Conservation (phyloP, 257 asterid genomes). For the Primulina eburnea region DNA sequence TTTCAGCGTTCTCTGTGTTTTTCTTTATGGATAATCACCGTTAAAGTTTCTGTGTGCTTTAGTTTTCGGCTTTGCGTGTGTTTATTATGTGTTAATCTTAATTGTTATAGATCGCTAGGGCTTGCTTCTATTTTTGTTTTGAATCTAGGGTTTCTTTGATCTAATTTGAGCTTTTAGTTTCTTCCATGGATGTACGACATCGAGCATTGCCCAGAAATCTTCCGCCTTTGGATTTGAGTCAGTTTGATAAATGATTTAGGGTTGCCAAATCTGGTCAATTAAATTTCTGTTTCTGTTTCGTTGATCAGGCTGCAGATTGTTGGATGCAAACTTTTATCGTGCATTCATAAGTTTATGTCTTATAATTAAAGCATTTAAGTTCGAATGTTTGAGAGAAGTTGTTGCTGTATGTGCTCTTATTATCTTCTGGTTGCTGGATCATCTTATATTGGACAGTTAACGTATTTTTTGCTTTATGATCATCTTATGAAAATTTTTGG, state of each 20-base stretch:
- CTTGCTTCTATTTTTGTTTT: too few relatives aligned
- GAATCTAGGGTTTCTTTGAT: background rate
- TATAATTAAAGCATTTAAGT: background rate
- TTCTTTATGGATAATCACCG: background rate
- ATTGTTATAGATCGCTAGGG: background rate
- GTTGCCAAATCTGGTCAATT: background rate
- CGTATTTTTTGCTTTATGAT: background rate
- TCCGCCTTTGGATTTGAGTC: background rate
- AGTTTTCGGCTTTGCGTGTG: background rate
- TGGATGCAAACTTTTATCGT: background rate
- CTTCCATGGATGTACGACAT: background rate
- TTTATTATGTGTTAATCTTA: background rate
- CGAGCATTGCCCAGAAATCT: background rate
- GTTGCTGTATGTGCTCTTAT: background rate
- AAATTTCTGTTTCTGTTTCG: background rate
- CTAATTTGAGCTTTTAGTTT: background rate
- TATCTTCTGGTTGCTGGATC: background rate
- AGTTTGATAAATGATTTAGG: constrained; percentile 2
- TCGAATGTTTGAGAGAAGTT: background rate
- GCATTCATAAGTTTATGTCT: background rate
- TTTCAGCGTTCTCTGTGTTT: background rate
- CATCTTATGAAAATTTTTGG: background rate
- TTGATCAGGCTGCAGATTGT: background rate
- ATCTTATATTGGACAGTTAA: background rate
- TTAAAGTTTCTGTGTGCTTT: background rate